Conservation (phyloP, 1,139 yeast species). For the Candida sanyaensis region DNA sequence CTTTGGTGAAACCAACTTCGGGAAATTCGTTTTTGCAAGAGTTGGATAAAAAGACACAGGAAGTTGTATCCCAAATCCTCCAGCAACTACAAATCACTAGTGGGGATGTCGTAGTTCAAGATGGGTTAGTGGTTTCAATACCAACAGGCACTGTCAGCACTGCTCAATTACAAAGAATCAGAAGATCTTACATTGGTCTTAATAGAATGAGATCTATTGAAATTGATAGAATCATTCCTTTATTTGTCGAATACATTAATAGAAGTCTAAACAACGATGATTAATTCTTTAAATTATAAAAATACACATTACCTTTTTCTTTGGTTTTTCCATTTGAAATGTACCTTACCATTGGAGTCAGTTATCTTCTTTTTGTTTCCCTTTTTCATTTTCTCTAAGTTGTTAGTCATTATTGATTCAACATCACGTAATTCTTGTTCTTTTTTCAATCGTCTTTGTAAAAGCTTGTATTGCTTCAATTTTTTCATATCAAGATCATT, state of each 20-base stretch:
- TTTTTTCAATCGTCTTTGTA: slow-evolving; percentile 65
- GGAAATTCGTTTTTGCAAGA: slow-evolving; percentile 77
- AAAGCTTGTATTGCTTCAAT: slow-evolving; percentile 54
- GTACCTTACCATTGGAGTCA: slow-evolving; percentile 62
- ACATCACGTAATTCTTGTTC: slow-evolving; percentile 67
- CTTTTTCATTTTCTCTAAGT: slow-evolving; percentile 85
- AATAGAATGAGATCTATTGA: slow-evolving; percentile 80
- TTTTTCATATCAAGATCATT: slow-evolving; percentile 55
- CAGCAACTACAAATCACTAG: slow-evolving; percentile 66
- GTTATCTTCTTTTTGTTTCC: slow-evolving; percentile 81
- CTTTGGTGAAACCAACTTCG: slow-evolving; percentile 69
- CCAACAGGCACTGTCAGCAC: slow-evolving; percentile 67
- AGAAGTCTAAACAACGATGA: slow-evolving; percentile 44
- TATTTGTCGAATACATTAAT: slow-evolving; percentile 75
- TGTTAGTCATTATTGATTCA: slow-evolving; percentile 70
- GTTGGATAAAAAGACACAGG: slow-evolving; percentile 71
- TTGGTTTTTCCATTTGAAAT: slow-evolving; percentile 86
- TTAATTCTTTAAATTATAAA: not conserved
- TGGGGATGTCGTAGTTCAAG: slow-evolving; percentile 43
- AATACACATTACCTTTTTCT: slow-evolving; percentile 58
- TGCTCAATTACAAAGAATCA: slow-evolving; percentile 79
- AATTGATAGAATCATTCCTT: slow-evolving; percentile 60
- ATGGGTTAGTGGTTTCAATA: slow-evolving; percentile 52
- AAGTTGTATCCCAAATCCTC: slow-evolving; percentile 57
- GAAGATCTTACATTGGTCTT: slow-evolving; percentile 78